Conservation (phyloP, 2,329 filamentous ascomycete genomes). For the Pseudogymnoascus sp. region DNA sequence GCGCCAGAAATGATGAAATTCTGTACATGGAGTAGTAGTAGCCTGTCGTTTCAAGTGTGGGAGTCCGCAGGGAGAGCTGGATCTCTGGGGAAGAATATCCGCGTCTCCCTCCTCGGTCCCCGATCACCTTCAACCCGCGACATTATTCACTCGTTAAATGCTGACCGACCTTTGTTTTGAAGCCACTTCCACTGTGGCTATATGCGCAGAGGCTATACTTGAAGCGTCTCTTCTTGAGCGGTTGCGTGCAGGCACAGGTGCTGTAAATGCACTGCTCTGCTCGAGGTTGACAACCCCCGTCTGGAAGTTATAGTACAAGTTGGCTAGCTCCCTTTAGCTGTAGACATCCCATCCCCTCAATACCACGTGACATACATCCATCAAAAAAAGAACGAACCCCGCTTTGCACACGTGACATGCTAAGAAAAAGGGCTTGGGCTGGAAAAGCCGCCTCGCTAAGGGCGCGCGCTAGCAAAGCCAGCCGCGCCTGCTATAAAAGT, state of each 20-base stretch:
- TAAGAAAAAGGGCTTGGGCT: not conserved
- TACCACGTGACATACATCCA: not conserved
- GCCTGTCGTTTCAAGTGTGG: not conserved
- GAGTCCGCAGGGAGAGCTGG: not conserved
- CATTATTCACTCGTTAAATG: conserved; percentile 1
- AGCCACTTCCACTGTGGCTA: not conserved
- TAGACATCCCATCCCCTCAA: conserved; percentile 5
- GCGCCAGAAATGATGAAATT: not conserved
- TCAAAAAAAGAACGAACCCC: not conserved
- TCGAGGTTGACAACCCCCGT: not conserved
- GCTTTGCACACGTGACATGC: not conserved
- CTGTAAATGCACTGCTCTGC: conserved; percentile 2
- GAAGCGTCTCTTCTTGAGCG: not conserved
- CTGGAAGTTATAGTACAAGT: not conserved
- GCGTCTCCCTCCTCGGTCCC: not conserved
- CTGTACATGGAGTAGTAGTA: not conserved
- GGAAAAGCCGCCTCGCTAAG: conserved; percentile 3
- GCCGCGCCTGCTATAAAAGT: conserved; percentile 10
- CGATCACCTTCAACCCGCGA: not conserved
- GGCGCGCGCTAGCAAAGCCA: not conserved
- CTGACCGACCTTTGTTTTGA: conserved; percentile 7
- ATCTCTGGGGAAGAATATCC: not conserved
- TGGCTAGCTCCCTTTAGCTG: conserved; percentile 9
- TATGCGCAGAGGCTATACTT: not conserved
- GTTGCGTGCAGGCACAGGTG: conserved; percentile 1